These are phyloP conservation scores for Penicillium soppii DNA, from an alignment of 495 filamentous ascomycete species.

Conservation along the genomic window DNA sequence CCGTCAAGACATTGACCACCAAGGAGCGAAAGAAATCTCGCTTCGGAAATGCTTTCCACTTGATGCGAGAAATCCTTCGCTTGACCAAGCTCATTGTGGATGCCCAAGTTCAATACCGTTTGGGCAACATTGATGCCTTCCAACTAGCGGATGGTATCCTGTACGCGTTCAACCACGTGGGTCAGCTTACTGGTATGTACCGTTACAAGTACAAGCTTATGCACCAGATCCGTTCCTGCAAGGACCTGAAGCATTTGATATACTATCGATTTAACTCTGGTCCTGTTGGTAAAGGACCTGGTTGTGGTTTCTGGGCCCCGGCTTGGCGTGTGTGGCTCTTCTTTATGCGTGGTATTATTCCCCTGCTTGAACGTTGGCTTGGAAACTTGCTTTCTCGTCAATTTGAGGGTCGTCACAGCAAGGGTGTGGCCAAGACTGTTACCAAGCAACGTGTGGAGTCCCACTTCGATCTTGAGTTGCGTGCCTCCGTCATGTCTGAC, in stretches of 20 bases:
- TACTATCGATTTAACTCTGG: slow-evolving; percentile 99
- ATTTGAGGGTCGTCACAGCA: slow-evolving; percentile 98
- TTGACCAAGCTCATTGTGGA: slow-evolving; percentile 98
- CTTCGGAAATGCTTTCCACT: slow-evolving; percentile 98
- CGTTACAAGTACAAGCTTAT: slow-evolving; percentile 99
- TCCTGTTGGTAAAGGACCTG: slow-evolving; percentile 95
- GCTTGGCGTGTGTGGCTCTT: slow-evolving; percentile 99
- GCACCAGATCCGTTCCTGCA: slow-evolving; percentile 99
- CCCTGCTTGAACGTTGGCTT: slow-evolving; percentile 94
- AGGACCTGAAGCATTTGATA: slow-evolving; percentile 98
- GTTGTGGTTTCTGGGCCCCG: slow-evolving; percentile 98
- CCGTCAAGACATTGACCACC: slow-evolving; percentile 96
- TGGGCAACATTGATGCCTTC: slow-evolving; percentile 99
- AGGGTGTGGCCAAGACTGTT: slow-evolving; percentile 98
- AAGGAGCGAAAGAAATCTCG: slow-evolving; percentile 99
- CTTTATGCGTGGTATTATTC: slow-evolving; percentile 99
- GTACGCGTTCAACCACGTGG: slow-evolving; percentile 99
- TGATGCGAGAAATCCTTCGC: slow-evolving; percentile 98
- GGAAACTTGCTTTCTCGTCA: slow-evolving; percentile 95
- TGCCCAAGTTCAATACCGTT: slow-evolving; percentile 95
- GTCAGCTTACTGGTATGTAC: slow-evolving; percentile 99
- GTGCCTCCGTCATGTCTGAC: slow-evolving; percentile 98
- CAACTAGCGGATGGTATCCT: slow-evolving; percentile 98
- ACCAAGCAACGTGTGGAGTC: slow-evolving; percentile 99
- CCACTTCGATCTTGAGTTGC: slow-evolving; percentile 96